These are phyloP conservation scores for Suillus paluster DNA, from an alignment of 768 basidiomycete species.

Conservation along the genomic window DNA sequence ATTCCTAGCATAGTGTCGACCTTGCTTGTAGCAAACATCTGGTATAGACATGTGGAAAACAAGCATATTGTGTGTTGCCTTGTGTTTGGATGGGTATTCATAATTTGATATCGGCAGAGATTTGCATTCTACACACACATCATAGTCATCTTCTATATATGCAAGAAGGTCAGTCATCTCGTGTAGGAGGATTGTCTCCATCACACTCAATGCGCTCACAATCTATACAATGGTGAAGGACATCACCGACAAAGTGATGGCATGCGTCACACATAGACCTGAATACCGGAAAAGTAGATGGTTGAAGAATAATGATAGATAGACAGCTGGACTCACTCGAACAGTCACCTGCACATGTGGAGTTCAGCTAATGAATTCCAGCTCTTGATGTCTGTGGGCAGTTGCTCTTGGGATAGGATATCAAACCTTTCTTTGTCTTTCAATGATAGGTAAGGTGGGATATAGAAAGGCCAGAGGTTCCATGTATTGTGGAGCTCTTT, in stretches of 20 bases:
- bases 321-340: background rate
- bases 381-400: too few species aligned
- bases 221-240: background rate
- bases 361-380: too few species aligned
- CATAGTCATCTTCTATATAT: background rate
- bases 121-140: background rate
- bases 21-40: too few species aligned
- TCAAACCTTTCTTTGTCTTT: too few species aligned
- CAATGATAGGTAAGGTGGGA: background rate
- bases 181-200: too few species aligned
- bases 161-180: background rate
- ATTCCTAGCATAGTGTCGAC: background rate
- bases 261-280: background rate
- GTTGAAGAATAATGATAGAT: background rate
- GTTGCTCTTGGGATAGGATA: too few species aligned
- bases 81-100: background rate
- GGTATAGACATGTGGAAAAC: background rate
- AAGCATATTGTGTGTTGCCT: background rate
- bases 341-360: too few species aligned
- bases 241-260: background rate
- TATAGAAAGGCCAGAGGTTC: rapidly evolving
- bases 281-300: too few species aligned
- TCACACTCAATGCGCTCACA: background rate
- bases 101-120: background rate
- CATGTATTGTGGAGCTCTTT: background rate